phyloP scores from a whole-genome alignment of 2,329 filamentous ascomycete species.

The Fusarium decemcellulare region DNA sequence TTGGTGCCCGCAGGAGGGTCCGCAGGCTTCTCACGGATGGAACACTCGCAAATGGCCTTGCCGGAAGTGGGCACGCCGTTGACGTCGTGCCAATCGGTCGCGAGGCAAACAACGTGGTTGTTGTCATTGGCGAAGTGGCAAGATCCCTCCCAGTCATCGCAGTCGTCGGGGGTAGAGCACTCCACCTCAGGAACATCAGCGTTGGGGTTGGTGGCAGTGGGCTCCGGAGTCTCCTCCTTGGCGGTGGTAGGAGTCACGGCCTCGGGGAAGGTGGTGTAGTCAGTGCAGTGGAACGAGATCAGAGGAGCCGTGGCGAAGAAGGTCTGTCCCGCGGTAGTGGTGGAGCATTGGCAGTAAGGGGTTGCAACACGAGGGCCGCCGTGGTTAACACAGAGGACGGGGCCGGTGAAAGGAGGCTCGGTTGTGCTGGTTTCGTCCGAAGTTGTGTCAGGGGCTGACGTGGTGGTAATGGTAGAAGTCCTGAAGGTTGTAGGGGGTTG shows the following conservation, averaged over 20 bases:
- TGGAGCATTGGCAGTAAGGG: conserved; percentile 33
- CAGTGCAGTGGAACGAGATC: conserved; percentile 16
- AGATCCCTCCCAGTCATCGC: conserved; percentile 2
- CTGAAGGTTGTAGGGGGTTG: conserved; percentile 22
- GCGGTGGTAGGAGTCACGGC: conserved; percentile 9
- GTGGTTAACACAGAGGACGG: conserved; percentile 22
- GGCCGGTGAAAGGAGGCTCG: conserved; percentile 14
- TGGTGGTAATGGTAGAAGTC: conserved; percentile 20
- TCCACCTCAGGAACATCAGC: neutral
- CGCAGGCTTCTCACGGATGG: conserved; percentile 5
- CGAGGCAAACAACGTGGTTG: conserved; percentile 1
- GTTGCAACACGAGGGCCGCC: conserved; percentile 30
- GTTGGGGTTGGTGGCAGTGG: neutral
- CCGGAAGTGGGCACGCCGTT: neutral
- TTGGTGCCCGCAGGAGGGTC: neutral
- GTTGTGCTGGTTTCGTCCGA: conserved; percentile 6
- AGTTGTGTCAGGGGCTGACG: conserved; percentile 1
- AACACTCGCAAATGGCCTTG: neutral
- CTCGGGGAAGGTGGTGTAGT: conserved; percentile 30
- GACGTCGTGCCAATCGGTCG: conserved; percentile 4
- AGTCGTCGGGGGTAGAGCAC: neutral
- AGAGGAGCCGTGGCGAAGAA: conserved; percentile 28
- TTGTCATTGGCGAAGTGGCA: conserved; percentile 6
- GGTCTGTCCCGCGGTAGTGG: conserved; percentile 21
- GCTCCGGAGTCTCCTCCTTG: neutral